Evolutionary conservation across 2,329 filamentous ascomycete species (phyloP).

Genomic region (Lojkania enalia): DNA sequence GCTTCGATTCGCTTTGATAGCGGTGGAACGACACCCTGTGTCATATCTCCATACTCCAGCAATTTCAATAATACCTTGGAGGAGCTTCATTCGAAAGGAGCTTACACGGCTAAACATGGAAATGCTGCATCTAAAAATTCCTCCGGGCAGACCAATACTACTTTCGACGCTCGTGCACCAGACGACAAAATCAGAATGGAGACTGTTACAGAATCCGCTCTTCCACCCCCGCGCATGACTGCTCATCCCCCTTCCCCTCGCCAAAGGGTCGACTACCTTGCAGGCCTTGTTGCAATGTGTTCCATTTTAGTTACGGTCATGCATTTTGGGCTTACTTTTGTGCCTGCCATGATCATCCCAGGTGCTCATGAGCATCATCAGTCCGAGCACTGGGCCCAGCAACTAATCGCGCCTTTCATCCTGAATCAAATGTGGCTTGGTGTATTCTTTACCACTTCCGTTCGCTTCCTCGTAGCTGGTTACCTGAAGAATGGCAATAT

Average conservation of each 20-base stretch:
- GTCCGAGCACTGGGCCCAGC: slow-evolving; percentile 48
- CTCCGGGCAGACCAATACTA: slow-evolving; percentile 23
- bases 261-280: slow-evolving; percentile 51
- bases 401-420: slow-evolving; percentile 49
- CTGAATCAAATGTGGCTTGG: slow-evolving; percentile 54
- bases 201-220: slow-evolving; percentile 33
- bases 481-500: slow-evolving; percentile 51
- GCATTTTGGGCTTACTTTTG: slow-evolving; percentile 52
- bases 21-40: slow-evolving; percentile 24
- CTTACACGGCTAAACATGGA: slow-evolving; percentile 3
- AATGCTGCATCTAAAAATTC: slow-evolving; percentile 7
- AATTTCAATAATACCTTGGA: slow-evolving; percentile 21
- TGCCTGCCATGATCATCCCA: slow-evolving; percentile 45
- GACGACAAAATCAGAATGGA: slow-evolving; percentile 33
- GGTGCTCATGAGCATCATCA: slow-evolving; percentile 43
- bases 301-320: slow-evolving; percentile 51
- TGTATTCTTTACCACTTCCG: slow-evolving; percentile 54
- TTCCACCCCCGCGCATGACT: slow-evolving; percentile 35
- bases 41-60: slow-evolving; percentile 21
- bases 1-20: slow-evolving; percentile 30
- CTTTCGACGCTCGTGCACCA: slow-evolving; percentile 1
- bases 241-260: slow-evolving; percentile 28
- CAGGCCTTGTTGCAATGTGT: slow-evolving; percentile 51
- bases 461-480: slow-evolving; percentile 49
- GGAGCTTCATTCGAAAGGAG: slow-evolving; percentile 10